Base-by-base conservation (phyloP, 345 rosid species). In the Syzygium jambos region DNA sequence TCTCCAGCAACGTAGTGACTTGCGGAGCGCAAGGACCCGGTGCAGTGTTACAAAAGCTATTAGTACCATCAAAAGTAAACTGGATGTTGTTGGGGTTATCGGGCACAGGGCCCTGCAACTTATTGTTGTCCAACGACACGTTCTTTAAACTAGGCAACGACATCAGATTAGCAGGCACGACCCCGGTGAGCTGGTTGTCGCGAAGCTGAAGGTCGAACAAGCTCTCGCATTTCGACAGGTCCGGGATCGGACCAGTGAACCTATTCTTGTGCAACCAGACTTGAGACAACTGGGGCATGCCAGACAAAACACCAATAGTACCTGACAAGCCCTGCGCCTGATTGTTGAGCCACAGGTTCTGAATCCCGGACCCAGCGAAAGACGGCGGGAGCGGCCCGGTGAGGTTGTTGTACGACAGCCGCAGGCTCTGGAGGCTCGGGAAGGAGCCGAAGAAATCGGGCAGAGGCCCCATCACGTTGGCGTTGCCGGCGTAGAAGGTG, bases 241-340 rank as follows among this genome's bases (percentile, higher is more conserved):
- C 97, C 2, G 98, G 98, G 65, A 97, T 93, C 0, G 94, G 95
- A 84, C 98, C 99, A 3, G 89, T 85, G 90, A 96, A 96, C 59
- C 92, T 91, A 86, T 97, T 96, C 85, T 92, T 90, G 1, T 97
- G 96, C 27, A 97, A 90, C 98, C 97, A 96, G 6, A 91, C 96
- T 87, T 93, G 95, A 11, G 84, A 59, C 86, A 97, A 80, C 51
- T 89, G 88, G 34, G 90, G 86, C 98, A 97, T 96, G 16, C 87
- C 84, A 6, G 98, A 89, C 9, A 97, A 86, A 53, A 98, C 96
- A 1, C 92, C 90, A 51, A 96, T 87, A 30, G 92, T 89, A 19
- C 98, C 99, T 1, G 93, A 84, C 51, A 98, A 86, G 11, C 98
- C 98, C 9, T n/a, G 34, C 1, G 13, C 22, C 87, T 98, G 99